Percentiles rank a stretch among this genome's conserved stretches.
phyloP scores from a whole-genome alignment of 2,329 filamentous ascomycete genomes.

The Spiromastix sp. region DNA sequence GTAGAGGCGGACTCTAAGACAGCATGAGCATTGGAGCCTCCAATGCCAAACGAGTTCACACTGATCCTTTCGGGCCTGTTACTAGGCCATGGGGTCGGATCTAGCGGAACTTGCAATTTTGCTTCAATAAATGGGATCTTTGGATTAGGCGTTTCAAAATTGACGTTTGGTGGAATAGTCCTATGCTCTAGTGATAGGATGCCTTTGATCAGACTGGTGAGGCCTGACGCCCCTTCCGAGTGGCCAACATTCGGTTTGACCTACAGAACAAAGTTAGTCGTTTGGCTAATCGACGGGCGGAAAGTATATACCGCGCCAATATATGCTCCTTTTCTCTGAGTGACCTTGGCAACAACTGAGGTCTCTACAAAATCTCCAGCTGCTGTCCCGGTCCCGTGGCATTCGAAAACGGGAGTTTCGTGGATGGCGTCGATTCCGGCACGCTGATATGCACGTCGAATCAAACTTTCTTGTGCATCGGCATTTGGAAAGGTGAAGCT shows the following conservation, averaged over 20 bases:
- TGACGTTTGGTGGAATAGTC: conserved; percentile 16
- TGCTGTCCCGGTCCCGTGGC: not conserved
- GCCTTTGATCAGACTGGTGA: conserved; percentile 13
- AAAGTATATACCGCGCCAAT: not conserved
- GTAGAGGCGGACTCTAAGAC: conserved; percentile 29
- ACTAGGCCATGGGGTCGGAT: conserved; percentile 8
- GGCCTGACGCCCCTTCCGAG: conserved; percentile 8
- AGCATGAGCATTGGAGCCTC: conserved; percentile 33
- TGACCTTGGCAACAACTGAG: not conserved
- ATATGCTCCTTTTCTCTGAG: not conserved
- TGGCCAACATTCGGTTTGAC: conserved; percentile 12
- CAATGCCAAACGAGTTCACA: conserved; percentile 39
- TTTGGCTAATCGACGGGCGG: not conserved
- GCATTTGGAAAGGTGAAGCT: conserved; percentile 36
- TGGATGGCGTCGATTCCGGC: conserved; percentile 14
- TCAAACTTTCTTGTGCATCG: conserved; percentile 24
- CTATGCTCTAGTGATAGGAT: conserved; percentile 14
- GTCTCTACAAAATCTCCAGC: not conserved
- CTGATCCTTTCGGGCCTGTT: conserved; percentile 21
- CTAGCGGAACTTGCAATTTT: conserved; percentile 1
- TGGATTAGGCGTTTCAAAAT: conserved; percentile 15
- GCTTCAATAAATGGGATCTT: conserved; percentile 7
- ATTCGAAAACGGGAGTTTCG: not conserved
- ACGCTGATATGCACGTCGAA: conserved; percentile 21
- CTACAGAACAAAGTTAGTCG: not conserved